Evolutionary conservation across 768 basidiomycete species (phyloP).

Genomic region (Termitomyces bulborhizus): DNA sequence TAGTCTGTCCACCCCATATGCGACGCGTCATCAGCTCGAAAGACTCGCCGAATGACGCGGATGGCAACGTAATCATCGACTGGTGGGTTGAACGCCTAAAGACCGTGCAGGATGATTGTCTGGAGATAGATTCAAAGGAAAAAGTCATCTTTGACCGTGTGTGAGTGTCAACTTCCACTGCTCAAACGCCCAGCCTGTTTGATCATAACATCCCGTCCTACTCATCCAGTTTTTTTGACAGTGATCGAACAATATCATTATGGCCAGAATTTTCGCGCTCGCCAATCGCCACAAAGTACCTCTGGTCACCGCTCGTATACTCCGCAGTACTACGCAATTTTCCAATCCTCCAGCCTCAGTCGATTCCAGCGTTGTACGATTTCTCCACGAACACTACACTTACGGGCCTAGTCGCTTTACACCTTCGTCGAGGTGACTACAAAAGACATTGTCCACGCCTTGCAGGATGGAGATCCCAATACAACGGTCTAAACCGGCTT

Average conservation of each 20-base stretch:
- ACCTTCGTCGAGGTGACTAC: conserved; percentile 54
- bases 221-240: conserved; percentile 45
- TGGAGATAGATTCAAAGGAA: conserved; percentile 35
- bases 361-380: conserved; percentile 16
- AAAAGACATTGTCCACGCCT: conserved; percentile 48
- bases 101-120: conserved; percentile 30
- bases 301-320: conserved; percentile 59
- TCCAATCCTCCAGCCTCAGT: conserved; percentile 29
- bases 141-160: conserved; percentile 40
- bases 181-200: neutral
- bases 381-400: conserved; percentile 21
- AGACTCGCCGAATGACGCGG: conserved; percentile 28
- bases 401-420: conserved; percentile 44
- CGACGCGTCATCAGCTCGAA: conserved; percentile 28
- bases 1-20: conserved; percentile 34
- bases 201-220: conserved; percentile 28
- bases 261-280: conserved; percentile 39
- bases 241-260: conserved; percentile 33
- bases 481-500: conserved; percentile 46
- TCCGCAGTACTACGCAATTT: conserved; percentile 45
- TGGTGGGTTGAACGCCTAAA: conserved; percentile 44
- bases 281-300: conserved; percentile 44
- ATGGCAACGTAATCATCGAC: conserved; percentile 36
- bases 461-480: conserved; percentile 33
- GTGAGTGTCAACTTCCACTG: conserved; percentile 25